Base-by-base conservation (phyloP, 2,329 filamentous ascomycete genomes). In the Penicillium hordei region DNA sequence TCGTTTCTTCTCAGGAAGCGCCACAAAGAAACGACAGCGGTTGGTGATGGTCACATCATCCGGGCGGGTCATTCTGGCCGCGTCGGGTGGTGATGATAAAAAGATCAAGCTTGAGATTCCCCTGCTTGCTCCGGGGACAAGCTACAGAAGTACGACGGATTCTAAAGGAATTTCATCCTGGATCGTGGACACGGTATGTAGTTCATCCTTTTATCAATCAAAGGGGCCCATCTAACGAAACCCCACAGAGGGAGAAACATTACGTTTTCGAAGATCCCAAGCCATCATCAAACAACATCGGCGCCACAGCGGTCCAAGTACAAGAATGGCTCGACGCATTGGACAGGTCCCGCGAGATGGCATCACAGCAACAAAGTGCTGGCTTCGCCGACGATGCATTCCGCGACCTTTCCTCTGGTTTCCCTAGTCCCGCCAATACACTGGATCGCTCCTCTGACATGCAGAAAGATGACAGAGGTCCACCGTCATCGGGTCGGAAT, bases 211-310 rank as follows among this genome's bases (percentile, higher is more conserved):
- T 46, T 43, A 40, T 43, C 23, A 13, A 43, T 57, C 10, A 34
- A 48, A 29, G 23, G 60, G 57, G 62, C 62, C 48, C 74, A 63
- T n/a, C 72, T 74, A 64, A 73, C 64, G 21, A 52, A 36, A 55
- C 17, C 19, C 7, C 58, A 39, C 65, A 96, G 93, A 86, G 86
- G 64, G 93, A 96, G 58, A 89, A 93, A 70, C 93, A 95, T 68
- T 94, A 90, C 72, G 89, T 89, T 15, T 99, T 99, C 69, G 94
- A 99, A 77, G 93, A 97, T 69, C 83, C 87, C n/a, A 96, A 95
- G 72, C 83, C 87, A 19, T 86, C 87, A 57, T 81, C 81, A 48
- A 83, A 80, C 61, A 85, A 86, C 64, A 81, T 82, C 23, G 88
- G 86, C 62, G 83, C 82, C 42, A 84, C 84, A 43, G 86, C 87